Evolutionary conservation across 2,329 filamentous ascomycete genomes (phyloP).

Genomic region (Alternaria burnsii): DNA sequence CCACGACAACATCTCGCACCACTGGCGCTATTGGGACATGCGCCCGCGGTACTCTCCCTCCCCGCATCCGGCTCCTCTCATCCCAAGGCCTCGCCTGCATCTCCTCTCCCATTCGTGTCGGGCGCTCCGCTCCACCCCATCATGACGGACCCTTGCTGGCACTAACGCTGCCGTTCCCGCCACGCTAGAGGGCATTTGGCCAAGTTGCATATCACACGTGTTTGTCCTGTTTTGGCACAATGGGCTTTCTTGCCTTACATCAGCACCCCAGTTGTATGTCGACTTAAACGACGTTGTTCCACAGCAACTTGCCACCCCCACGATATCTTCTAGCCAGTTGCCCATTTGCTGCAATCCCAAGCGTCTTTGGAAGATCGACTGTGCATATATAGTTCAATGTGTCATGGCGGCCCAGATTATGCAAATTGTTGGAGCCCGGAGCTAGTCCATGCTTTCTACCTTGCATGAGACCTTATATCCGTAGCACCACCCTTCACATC

Average conservation of each 20-base stretch:
- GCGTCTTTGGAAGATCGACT: neutral
- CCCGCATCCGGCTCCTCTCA: neutral
- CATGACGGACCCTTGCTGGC: constrained; percentile 6
- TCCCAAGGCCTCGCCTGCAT: neutral
- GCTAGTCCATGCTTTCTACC: neutral
- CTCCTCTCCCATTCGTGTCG: constrained; percentile 10
- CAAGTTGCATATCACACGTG: constrained; percentile 7
- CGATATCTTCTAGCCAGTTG: neutral
- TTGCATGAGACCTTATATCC: neutral
- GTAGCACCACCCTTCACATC: neutral
- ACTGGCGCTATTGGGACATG: neutral
- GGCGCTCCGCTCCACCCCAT: constrained; percentile 10
- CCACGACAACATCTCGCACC: neutral
- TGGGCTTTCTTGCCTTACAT: constrained; percentile 1
- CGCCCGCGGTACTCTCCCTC: neutral
- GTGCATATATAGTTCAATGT: neutral
- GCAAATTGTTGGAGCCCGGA: neutral
- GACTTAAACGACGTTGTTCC: neutral
- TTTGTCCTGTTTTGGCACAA: constrained; percentile 2
- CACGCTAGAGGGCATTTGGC: constrained; percentile 2
- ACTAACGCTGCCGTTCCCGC: constrained; percentile 21
- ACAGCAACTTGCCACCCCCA: constrained; percentile 2
- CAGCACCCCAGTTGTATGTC: neutral
- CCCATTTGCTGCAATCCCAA: neutral
- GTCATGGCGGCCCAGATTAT: neutral